Conservation (phyloP, 768 basidiomycete genomes). For the Boletus sp. region DNA sequence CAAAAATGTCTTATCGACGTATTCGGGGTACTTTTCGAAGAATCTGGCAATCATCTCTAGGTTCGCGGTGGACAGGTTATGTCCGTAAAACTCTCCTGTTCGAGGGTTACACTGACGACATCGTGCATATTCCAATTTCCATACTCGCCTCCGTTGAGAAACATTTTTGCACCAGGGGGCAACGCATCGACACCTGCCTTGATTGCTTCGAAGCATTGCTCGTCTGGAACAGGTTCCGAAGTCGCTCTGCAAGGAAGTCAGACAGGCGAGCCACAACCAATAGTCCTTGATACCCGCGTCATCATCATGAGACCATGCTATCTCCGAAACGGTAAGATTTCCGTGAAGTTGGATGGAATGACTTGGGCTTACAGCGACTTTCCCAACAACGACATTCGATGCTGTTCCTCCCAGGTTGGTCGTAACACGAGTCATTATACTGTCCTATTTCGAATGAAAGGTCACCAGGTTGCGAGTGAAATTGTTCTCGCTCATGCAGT, state of each 20-base stretch:
- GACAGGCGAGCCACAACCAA: background rate
- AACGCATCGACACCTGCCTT: slow-evolving; percentile 44
- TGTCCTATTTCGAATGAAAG: too few relatives aligned
- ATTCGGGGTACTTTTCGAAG: slow-evolving; percentile 41
- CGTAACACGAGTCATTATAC: slow-evolving; percentile 29
- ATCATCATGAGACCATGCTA: slow-evolving; percentile 58
- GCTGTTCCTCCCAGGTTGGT: slow-evolving; percentile 40
- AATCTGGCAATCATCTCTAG: slow-evolving; percentile 51
- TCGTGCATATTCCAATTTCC: too few relatives aligned
- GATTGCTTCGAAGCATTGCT: slow-evolving; percentile 44
- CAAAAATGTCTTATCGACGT: slow-evolving; percentile 34
- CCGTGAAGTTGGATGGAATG: too few relatives aligned
- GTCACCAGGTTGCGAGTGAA: too few relatives aligned
- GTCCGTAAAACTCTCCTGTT: slow-evolving; percentile 59
- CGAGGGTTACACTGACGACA: too few relatives aligned
- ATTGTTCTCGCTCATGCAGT: too few relatives aligned
- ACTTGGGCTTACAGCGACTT: slow-evolving; percentile 33
- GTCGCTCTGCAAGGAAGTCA: too few relatives aligned
- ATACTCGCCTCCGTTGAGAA: slow-evolving; percentile 50
- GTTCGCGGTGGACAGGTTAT: slow-evolving; percentile 39
- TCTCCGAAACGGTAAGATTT: too few relatives aligned
- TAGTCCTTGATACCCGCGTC: slow-evolving; percentile 35
- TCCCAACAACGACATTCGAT: slow-evolving; percentile 34
- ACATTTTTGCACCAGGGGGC: slow-evolving; percentile 44
- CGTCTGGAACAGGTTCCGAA: background rate